These are phyloP conservation scores for Mycosphaerella arachidis DNA, from an alignment of 2,329 filamentous ascomycete genomes.

Conservation along the genomic window DNA sequence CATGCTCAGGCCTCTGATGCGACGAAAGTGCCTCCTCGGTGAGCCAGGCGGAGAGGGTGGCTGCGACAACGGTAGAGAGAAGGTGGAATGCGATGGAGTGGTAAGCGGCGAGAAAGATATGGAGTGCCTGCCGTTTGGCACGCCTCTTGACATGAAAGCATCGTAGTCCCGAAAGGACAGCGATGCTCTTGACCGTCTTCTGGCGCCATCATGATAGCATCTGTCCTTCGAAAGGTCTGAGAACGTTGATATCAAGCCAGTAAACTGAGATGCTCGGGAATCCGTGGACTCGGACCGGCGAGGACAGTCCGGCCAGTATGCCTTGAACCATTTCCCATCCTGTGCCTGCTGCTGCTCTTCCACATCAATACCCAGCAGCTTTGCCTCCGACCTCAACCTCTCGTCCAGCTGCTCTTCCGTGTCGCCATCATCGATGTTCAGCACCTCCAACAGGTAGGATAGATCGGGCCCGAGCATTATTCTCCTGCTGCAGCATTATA, in stretches of 20 bases:
- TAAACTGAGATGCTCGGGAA: conserved; percentile 33
- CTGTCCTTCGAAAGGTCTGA: conserved; percentile 31
- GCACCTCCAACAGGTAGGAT: conserved; percentile 29
- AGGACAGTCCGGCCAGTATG: conserved; percentile 18
- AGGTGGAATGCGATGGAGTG: conserved; percentile 29
- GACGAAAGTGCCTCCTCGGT: conserved; percentile 31
- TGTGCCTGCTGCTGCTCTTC: conserved; percentile 11
- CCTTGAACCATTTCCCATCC: conserved; percentile 5
- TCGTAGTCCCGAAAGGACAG: conserved; percentile 35
- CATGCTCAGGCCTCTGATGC: conserved; percentile 32
- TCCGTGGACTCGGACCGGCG: conserved; percentile 30
- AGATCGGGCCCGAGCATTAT: conserved; percentile 20
- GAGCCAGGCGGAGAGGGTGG: conserved; percentile 23
- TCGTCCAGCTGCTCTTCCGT: conserved; percentile 30
- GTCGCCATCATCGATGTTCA: conserved; percentile 26
- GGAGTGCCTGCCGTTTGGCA: conserved; percentile 23
- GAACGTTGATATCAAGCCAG: conserved; percentile 31
- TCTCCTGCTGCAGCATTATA: conserved; percentile 11
- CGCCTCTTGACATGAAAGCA: conserved; percentile 28
- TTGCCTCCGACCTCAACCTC: conserved; percentile 24
- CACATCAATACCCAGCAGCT: conserved; percentile 25
- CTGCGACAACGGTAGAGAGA: conserved; percentile 30
- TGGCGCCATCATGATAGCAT: conserved; percentile 7
- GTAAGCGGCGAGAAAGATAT: conserved; percentile 28
- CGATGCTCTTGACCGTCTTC: conserved; percentile 22